Base-by-base conservation (phyloP, 2,329 filamentous ascomycete genomes). In the Arthroderma uncinatum region DNA sequence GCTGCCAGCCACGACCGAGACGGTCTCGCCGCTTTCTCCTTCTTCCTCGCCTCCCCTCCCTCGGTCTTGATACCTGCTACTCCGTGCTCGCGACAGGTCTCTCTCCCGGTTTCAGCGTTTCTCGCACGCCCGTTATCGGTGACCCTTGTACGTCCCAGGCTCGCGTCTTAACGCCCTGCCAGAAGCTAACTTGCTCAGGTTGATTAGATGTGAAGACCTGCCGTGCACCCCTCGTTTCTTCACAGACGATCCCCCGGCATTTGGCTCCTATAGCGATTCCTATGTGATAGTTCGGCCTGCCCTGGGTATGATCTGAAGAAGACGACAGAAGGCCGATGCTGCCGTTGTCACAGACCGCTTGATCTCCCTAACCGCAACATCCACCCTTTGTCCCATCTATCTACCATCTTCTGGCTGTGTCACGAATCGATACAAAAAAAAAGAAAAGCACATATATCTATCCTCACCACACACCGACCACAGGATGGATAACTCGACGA, bases 1-100 rank as follows among this genome's bases (percentile, higher is more conserved):
- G 25, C 16, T 21, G 53, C 53, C 37, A 40, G 53, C 37, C 53
- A 53, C 50, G 30, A 53, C 50, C 50, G 34, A 36, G 44, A 48
- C 9, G 21, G 44, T 30, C 30, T 23, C 50, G 34, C 30, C 50
- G 28, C 50, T 23, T 39, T 53, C 47, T 39, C 34, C 50, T 53
- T 37, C 50, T 37, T 53, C 30, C 47, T 52, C 25, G 23, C 47
- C 19, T 25, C 16, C 21, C 21, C 44, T 21, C 44, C 25, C 28
- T 47, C 44, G 21, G n/a, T 48, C 44, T 48, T n/a, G n/a, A 28
- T 48, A n/a, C 23, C 28, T 21, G 44, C 10, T 21, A 12, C 10
- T 16, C 44, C 44, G 16, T 21, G 44, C 16, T 42, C 39, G 39
- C 39, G 39, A 42, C 39, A 19, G 39, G 4, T 48, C 12, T 16